phyloP scores from a whole-genome alignment of 164 flowering plant genomes.

The Akebia trifoliata region DNA sequence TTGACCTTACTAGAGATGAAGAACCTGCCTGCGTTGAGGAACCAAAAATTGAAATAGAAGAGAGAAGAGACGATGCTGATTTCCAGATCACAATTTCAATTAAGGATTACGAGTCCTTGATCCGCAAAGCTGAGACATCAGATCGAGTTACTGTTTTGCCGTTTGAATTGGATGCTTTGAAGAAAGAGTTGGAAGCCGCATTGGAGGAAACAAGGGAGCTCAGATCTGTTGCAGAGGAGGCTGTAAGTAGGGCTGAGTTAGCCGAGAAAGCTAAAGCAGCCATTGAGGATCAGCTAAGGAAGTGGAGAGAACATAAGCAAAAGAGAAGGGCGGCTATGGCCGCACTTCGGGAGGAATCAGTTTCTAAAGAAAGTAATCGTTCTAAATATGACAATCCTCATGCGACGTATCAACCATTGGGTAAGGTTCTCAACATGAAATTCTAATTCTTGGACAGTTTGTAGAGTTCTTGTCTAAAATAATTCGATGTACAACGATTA shows the following conservation, averaged over 20 bases:
- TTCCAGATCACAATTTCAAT: slow-evolving; percentile 28
- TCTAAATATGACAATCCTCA: slow-evolving; percentile 8
- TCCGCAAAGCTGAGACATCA: slow-evolving; percentile 25
- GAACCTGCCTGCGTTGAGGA: slow-evolving; percentile 6
- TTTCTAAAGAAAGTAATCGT: slow-evolving; percentile 11
- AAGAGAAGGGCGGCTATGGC: slow-evolving; percentile 44
- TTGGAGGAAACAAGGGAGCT: slow-evolving; percentile 31
- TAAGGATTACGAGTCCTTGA: slow-evolving; percentile 34
- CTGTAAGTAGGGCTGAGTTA: slow-evolving; percentile 39
- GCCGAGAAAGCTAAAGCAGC: slow-evolving; percentile 53
- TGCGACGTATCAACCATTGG: slow-evolving; percentile 33
- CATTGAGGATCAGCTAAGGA: slow-evolving; percentile 48
- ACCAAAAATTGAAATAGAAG: slow-evolving; percentile 8
- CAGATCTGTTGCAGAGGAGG: slow-evolving; percentile 43
- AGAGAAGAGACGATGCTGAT: slow-evolving; percentile 3
- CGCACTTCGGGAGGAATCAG: slow-evolving; percentile 38
- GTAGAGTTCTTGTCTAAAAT: neutral
- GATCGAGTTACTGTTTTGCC: slow-evolving; percentile 9
- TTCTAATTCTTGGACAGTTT: slow-evolving; percentile 24
- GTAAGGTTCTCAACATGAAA: slow-evolving; percentile 59
- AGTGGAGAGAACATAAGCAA: slow-evolving; percentile 36
- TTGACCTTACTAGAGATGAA: slow-evolving; percentile 2
- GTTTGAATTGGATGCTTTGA: slow-evolving; percentile 30
- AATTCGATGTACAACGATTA: neutral
- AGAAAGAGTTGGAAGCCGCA: slow-evolving; percentile 47